Base-by-base conservation (phyloP, 352 stramenopile genomes). In the Pythium coloratum region DNA sequence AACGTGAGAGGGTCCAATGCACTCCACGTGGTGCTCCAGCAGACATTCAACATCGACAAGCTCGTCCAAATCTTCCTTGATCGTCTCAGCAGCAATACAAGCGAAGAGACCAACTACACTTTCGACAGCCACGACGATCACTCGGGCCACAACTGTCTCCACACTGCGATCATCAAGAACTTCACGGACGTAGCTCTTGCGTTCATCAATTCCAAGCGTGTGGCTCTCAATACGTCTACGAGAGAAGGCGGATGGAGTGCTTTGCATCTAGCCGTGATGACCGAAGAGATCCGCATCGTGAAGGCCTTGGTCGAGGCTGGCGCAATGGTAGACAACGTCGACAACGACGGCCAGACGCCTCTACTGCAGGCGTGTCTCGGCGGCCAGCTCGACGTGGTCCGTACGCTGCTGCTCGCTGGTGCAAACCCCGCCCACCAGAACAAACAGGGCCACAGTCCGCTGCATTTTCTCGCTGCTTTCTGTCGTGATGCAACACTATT, bases 361-460 rank as follows among this genome's bases (percentile, higher is more conserved):
- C 50, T 91, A 8, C 62, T 88, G 4, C 74, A 84, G 63, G 84
- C 84, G 4, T 89, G 81, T 70, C 71, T 91, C 14, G 75, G 78
- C 18, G 80, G 73, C 0, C 70, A 81, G n/a, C 60, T 90, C 13
- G 69, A 80, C 16, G 69, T 89, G 5, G 78, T 89, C 3, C 74
- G 73, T 0, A 46, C 83, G 2, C 70, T 93, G 1, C 59, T 93
- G 10, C 58, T 69, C 6, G 70, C 68, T 12, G 80, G 78, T 0
- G 80, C 84, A 3, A 90, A 91, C 42, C 73, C 81, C 0, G 75
- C 76, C 2, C 82, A 90, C 40, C 84, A 90, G 51, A 93, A 90
- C 66, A 84, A 84, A 18, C 81, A 91, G 62, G 79, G 78, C 3
- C 77, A 90, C 55, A 82, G 76, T 18, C 71, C 82, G 16, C 71